Evolutionary conservation across 805 yeast genomes (phyloP).

Genomic region (Yamadazyma scolyti): DNA sequence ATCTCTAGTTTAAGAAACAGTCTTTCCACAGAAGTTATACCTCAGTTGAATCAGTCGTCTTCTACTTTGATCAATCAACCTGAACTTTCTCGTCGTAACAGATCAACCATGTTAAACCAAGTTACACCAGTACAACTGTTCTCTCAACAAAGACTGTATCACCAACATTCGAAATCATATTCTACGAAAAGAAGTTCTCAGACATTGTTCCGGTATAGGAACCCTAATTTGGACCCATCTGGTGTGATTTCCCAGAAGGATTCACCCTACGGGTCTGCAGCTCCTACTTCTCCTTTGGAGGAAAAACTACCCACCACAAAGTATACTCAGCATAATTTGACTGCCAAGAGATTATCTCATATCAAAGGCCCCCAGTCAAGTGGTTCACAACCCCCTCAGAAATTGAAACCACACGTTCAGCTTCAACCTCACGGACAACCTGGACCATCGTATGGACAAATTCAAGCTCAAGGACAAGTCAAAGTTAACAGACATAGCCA

Average conservation of each 20-base stretch:
- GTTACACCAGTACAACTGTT: background rate
- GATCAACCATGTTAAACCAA: too few species aligned
- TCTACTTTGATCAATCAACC: conserved; percentile 2
- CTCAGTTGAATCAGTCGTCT: conserved; percentile 3
- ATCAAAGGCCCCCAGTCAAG: conserved; percentile 7
- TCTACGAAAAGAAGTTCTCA: conserved; percentile 24
- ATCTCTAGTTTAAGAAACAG: conserved; percentile 17
- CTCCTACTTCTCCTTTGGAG: conserved; percentile 10
- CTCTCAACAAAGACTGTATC: background rate
- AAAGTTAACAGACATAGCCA: too few species aligned
- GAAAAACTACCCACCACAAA: conserved; percentile 12
- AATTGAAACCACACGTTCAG: conserved; percentile 5
- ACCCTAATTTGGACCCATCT: conserved; percentile 11
- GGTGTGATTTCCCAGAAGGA: conserved; percentile 9
- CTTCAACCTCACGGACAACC: background rate
- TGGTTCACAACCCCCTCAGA: conserved; percentile 1
- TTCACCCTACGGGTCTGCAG: conserved; percentile 13
- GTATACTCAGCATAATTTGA: conserved; percentile 13
- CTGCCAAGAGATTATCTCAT: conserved; percentile 14
- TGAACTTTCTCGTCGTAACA: conserved; percentile 2
- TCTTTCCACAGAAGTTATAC: conserved; percentile 9
- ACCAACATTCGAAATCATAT: too few species aligned
- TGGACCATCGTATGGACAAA: too few species aligned
- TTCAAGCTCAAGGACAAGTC: too few species aligned
- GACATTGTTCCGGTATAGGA: conserved; percentile 31